phyloP scores from a whole-genome alignment of 129 eudicot species.

The Gnaphalium uliginosum region DNA sequence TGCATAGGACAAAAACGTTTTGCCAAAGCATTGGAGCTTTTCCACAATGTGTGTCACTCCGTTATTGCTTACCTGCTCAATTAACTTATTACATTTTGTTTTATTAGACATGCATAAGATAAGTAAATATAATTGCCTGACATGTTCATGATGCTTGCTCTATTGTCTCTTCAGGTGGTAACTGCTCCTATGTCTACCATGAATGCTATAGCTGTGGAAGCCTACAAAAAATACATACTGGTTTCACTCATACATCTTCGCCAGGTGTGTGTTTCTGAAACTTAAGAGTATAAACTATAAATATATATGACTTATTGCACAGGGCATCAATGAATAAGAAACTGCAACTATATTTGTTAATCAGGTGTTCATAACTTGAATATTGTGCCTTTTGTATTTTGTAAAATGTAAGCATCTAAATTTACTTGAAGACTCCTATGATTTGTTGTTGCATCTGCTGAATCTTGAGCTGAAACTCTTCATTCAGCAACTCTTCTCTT shows the following conservation, averaged over 20 bases:
- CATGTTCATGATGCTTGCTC: slow-evolving; percentile 2
- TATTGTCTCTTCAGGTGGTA: slow-evolving; percentile 65
- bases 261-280: slow-evolving; percentile 59
- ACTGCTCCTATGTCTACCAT: slow-evolving; percentile 91
- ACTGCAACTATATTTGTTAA: neutral
- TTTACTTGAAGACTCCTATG: neutral
- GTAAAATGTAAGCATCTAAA: slow-evolving; percentile 11
- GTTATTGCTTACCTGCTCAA: slow-evolving; percentile 17
- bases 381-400: neutral
- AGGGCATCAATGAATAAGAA: neutral
- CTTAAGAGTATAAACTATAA: neutral
- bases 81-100: slow-evolving; percentile 7
- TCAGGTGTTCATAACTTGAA: neutral
- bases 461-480: neutral
- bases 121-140: slow-evolving; percentile 1
- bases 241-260: slow-evolving; percentile 97
- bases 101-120: slow-evolving; percentile 2
- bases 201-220: slow-evolving; percentile 91
- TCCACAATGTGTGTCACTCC: slow-evolving; percentile 69
- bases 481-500: no score
- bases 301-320: neutral
- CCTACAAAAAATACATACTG: slow-evolving; percentile 90
- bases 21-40: slow-evolving; percentile 86
- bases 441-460: slow-evolving; percentile 5
- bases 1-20: slow-evolving; percentile 88